Conservation (phyloP, 768 basidiomycete species). For the Naganishia randhawae region DNA sequence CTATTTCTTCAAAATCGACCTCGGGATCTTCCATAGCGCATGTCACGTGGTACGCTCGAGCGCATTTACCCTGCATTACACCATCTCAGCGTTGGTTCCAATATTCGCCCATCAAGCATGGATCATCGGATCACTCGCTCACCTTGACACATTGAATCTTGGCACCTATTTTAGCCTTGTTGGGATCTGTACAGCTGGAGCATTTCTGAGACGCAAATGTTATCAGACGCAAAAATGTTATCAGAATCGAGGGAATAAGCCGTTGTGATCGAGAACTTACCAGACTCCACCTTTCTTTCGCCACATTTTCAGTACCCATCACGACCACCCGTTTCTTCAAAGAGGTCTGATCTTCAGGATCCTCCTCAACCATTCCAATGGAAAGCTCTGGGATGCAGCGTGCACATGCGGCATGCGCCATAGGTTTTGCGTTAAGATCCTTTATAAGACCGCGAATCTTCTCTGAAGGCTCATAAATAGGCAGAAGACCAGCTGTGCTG, state of each 20-base stretch:
- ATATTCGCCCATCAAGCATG: not conserved
- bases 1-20: constrained; percentile 37
- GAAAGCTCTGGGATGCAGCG: constrained; percentile 84
- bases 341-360: constrained; percentile 4
- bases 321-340: constrained; percentile 52
- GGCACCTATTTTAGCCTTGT: constrained; percentile 41
- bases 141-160: constrained; percentile 77
- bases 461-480: constrained; percentile 36
- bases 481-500: constrained; percentile 33
- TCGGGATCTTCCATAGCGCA: constrained; percentile 66
- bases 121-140: constrained; percentile 29
- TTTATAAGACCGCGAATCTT: constrained; percentile 56
- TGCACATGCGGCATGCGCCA: constrained; percentile 77
- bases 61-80: constrained; percentile 66
- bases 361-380: constrained; percentile 66
- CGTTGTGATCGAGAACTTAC: constrained; percentile 55
- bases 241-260: too few species aligned
- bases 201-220: constrained; percentile 68
- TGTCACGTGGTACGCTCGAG: constrained; percentile 86
- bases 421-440: constrained; percentile 58
- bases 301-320: constrained; percentile 81
- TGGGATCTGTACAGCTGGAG: constrained; percentile 69
- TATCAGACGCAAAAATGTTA: not conserved
- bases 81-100: not conserved
- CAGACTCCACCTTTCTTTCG: constrained; percentile 87